Evolutionary conservation across 2,329 filamentous ascomycete genomes (phyloP), one percentile per base, ranked within the genome.

Genomic region (Akanthomyces dipterigenus): DNA sequence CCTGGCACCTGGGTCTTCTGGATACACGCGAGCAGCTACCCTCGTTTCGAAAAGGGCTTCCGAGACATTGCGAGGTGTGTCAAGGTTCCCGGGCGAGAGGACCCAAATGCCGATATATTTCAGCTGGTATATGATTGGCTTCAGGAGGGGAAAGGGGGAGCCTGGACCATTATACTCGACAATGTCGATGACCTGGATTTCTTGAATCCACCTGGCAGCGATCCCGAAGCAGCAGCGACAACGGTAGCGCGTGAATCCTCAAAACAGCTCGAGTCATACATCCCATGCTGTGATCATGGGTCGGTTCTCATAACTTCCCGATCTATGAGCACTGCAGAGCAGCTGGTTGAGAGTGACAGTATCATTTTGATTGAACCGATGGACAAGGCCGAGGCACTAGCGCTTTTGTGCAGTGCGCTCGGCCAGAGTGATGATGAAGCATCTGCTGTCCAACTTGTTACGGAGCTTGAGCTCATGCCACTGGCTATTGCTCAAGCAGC

Each of bases 1-100:
- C 67, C 69, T 0, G 34, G 67, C 18, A 71, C 66, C 14, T 73
- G 66, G 66, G 65, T 76, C 38, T 75, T 76, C 58, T 78, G 71
- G 75, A 65, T 76, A 6, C 66, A 76, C 62, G 71, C 72, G 2
- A 71, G 68, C 57, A 73, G 70, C 53, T 64, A 64, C 0, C 64
- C 68, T 42, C 67, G 72, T 8, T 73, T 75, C 53, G 69, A 76
- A 63, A 67, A 74, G 60, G 68, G 69, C 31, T 74, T 69, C 61
- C 67, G 65, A 59, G 67, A 73, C 18, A 70, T 77, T 63, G 72
- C 73, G 28, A 65, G 72, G 36, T 57, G 45, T 2, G 64, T 70
- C 12, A 70, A 70, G 61, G 63, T 77, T 14, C 61, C 65, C 5
- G 68, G 70, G 9, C 68, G 71, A 14, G 49, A 69, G 22, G 63